Evolutionary conservation across 371 early-diverging fungal species (phyloP).

Genomic region (Syncephalis plumigaleata): DNA sequence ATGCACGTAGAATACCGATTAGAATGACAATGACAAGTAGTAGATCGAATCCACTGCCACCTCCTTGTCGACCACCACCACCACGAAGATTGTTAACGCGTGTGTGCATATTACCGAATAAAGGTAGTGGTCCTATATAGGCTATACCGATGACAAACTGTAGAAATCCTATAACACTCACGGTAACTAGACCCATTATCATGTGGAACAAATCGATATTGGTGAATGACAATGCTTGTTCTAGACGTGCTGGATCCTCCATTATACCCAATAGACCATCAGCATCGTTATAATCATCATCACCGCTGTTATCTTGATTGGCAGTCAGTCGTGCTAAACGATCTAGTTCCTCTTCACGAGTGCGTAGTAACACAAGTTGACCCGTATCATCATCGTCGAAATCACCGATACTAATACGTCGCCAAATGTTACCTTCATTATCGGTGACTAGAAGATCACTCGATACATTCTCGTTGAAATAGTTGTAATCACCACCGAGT

Average conservation of each 20-base stretch:
- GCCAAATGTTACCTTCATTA: no score
- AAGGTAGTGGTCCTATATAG: slow-evolving; percentile 10
- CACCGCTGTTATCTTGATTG: no score
- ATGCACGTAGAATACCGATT: slow-evolving; percentile 4
- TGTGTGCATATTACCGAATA: not conserved
- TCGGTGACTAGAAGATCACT: not conserved
- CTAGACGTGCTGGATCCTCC: not conserved
- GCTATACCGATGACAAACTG: slow-evolving; percentile 12
- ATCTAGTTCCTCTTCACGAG: no score
- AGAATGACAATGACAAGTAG: slow-evolving; percentile 1
- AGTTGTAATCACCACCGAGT: not conserved
- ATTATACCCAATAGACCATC: not conserved
- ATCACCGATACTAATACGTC: no score
- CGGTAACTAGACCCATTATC: slow-evolving; percentile 16
- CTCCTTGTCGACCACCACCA: slow-evolving; percentile 13
- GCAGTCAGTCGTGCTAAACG: no score
- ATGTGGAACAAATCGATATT: slow-evolving; percentile 16
- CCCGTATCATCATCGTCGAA: no score
- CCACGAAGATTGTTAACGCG: slow-evolving; percentile 11
- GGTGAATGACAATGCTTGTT: slow-evolving; percentile 9
- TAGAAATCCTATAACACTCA: slow-evolving; percentile 17
- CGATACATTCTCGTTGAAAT: not conserved
- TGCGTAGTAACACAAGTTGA: no score
- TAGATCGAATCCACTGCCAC: slow-evolving; percentile 7
- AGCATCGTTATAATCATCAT: no score